A percentile compares a stretch with the other conserved stretches of the same genome.
These are phyloP conservation scores for Trametes meyenii DNA, from an alignment of 768 basidiomycete genomes.

Conservation along the genomic window DNA sequence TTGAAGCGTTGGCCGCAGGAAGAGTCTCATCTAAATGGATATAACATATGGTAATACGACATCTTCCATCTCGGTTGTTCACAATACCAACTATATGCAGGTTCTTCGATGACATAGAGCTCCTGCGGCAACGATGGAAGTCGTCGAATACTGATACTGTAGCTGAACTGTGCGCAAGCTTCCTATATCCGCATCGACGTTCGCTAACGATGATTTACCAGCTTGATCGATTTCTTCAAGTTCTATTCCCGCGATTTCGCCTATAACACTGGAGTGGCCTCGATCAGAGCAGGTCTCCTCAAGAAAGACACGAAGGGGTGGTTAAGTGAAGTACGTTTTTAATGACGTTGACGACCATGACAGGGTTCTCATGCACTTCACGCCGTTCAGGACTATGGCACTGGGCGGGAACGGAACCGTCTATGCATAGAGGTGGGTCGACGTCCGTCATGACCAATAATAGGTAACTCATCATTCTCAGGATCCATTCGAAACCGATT, in stretches of 20 bases:
- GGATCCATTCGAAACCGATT: constrained; percentile 98
- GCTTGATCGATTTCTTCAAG: constrained; percentile 96
- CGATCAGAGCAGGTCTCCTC: constrained; percentile 84
- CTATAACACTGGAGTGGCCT: constrained; percentile 90
- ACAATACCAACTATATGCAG: constrained; percentile 38
- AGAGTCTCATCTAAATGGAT: constrained; percentile 77
- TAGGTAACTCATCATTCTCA: constrained; percentile 35
- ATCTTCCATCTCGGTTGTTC: neutral
- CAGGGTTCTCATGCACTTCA: neutral
- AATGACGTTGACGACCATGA: neutral
- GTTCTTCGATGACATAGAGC: constrained; percentile 98
- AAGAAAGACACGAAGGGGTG: constrained; percentile 94
- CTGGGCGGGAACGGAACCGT: constrained; percentile 84
- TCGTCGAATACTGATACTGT: constrained; percentile 92
- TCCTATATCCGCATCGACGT: neutral
- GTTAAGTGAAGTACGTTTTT: constrained; percentile 81
- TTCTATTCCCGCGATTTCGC: constrained; percentile 93
- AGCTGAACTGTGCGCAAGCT: constrained; percentile 77
- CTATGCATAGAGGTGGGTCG: constrained; percentile 54
- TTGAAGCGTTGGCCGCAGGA: constrained; percentile 48
- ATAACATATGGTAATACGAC: constrained; percentile 70
- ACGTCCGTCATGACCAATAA: neutral
- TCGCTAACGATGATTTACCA: constrained; percentile 35
- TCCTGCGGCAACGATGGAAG: constrained; percentile 88
- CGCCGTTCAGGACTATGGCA: constrained; percentile 54